Base-by-base conservation (phyloP, 225 moss, liverwort and hornwort genomes). In the Marchantia polymorpha region DNA sequence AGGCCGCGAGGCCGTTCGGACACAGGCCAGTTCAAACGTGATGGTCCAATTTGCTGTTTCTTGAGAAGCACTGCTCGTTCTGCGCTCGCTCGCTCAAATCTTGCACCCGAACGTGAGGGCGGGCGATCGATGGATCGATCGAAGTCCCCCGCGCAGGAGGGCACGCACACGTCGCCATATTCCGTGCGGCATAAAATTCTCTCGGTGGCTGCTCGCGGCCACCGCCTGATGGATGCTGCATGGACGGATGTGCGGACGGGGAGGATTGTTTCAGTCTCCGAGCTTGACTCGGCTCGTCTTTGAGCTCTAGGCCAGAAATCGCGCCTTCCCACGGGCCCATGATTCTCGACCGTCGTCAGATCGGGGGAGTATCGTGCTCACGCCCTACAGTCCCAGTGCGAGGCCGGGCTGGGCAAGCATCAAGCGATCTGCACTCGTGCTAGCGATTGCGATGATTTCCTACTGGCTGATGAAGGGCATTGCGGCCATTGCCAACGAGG, bases 161-260 rank as follows among this genome's bases (percentile, higher is more conserved):
- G 39, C 10, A 22, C 50, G 10, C n/a, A n/a, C 70, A 70, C 70
- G 70, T 70, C 70, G 70, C 70, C 68, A 39, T 46, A 39, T 69
- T 19, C 15, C 31, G 17, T 69, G 39, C 19, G 68, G 39, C 68
- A 48, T 20, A 16, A 70, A 70, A 8, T 70, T 70, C 70, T 49
- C 3, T 39, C 70, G 3, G 11, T 70, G 20, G 50, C 70, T 70
- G 70, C 19, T 47, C 17, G 7, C 69, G 16, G 10, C 47, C 70
- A 48, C 17, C 70, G 19, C 48, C 69, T n/a, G 47, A 70, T 49
- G 39, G 39, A 39, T 39, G 39, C 39, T 39, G 39, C 39, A 39
- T 39, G 39, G 39, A 39, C 39, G 39, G 39, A 39, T 39, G 39
- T 39, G 39, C 70, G 1, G 22, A 70, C 50, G 20, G 22, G 4